Conservation (phyloP, 495 filamentous ascomycete species). For the Melanomma pulvis-pyrius region DNA sequence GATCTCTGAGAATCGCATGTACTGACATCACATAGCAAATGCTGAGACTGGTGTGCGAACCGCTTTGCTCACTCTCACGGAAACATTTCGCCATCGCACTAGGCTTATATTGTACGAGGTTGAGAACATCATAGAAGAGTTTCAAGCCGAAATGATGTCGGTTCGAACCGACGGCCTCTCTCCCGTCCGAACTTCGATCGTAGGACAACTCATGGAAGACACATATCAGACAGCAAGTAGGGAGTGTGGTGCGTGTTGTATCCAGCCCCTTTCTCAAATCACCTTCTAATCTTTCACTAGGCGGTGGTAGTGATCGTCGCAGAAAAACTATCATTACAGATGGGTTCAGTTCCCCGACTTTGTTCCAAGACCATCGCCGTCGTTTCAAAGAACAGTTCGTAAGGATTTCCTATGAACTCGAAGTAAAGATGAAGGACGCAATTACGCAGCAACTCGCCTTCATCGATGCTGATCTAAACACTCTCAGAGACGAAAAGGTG, state of each 20-base stretch:
- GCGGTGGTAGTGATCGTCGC: constrained; percentile 40
- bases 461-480: constrained; percentile 41
- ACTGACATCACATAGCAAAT: background rate
- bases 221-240: background rate
- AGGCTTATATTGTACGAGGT: constrained; percentile 3
- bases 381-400: constrained; percentile 35
- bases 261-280: background rate
- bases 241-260: constrained; percentile 12
- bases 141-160: constrained; percentile 6
- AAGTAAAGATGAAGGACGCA: constrained; percentile 30
- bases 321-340: constrained; percentile 43
- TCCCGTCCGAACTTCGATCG: constrained; percentile 43
- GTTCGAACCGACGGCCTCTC: constrained; percentile 43
- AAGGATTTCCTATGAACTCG: constrained; percentile 25
- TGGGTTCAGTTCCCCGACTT: constrained; percentile 16
- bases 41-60: background rate
- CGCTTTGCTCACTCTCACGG: background rate
- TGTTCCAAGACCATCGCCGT: constrained; percentile 38
- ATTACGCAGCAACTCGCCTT: constrained; percentile 33
- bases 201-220: constrained; percentile 45
- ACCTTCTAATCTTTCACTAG: constrained; percentile 19
- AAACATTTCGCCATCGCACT: constrained; percentile 4
- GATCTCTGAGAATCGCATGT: background rate
- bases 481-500: constrained; percentile 44
- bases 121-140: constrained; percentile 5